phyloP scores from a whole-genome alignment of 306 rosid species.

The Acacia melanoxylon region DNA sequence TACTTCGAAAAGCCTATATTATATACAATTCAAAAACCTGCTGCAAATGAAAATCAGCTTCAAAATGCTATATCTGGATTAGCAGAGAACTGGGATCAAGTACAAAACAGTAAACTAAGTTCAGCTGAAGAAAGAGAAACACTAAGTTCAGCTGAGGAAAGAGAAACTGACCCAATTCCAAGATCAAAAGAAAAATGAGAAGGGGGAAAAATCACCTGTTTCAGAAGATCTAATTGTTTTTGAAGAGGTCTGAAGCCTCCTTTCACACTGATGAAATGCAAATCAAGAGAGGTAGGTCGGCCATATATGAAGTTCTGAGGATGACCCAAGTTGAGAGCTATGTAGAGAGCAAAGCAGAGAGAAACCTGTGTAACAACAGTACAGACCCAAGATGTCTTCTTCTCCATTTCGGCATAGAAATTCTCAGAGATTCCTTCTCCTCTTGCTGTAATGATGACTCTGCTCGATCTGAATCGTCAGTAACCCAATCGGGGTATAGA shows the following conservation, averaged over 20 bases:
- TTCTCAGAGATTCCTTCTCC: neutral
- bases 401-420: constrained; percentile 40
- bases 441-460: neutral
- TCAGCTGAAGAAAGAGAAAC: no score
- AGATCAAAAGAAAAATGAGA: constrained; percentile 8
- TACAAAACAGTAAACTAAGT: neutral
- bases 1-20: neutral
- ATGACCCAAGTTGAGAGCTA: constrained; percentile 51
- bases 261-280: constrained; percentile 52
- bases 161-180: neutral
- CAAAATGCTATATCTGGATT: neutral
- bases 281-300: constrained; percentile 35
- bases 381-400: constrained; percentile 45
- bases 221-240: constrained; percentile 57
- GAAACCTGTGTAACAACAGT: constrained; percentile 50
- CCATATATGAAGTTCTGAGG: constrained; percentile 34
- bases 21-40: neutral
- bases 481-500: no score
- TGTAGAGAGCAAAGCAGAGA: constrained; percentile 55
- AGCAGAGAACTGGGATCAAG: neutral
- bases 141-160: neutral
- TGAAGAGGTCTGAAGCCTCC: constrained; percentile 60
- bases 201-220: constrained; percentile 27
- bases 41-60: neutral
- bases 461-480: neutral